Percentiles rank a stretch among this genome's conserved stretches.
These are phyloP conservation scores for Pseudogymnoascus sp. DNA, from an alignment of 2,329 filamentous ascomycete species.

Conservation along the genomic window DNA sequence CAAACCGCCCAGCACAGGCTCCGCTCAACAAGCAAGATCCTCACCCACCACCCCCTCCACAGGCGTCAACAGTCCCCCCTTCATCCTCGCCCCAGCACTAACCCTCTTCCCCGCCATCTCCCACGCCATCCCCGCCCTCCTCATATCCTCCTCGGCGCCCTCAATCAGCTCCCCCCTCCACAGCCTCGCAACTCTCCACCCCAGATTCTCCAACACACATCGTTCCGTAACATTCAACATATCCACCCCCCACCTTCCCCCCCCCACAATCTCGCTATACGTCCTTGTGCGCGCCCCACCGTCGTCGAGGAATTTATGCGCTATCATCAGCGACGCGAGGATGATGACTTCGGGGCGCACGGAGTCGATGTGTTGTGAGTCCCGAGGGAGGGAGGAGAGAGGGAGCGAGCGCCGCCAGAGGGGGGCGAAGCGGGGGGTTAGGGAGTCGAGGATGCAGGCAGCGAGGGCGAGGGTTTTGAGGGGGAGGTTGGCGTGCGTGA, in stretches of 20 bases:
- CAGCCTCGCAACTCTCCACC: slow-evolving; percentile 56
- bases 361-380: slow-evolving; percentile 49
- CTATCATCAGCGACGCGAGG: slow-evolving; percentile 55
- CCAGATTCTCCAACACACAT: slow-evolving; percentile 56
- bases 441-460: slow-evolving; percentile 59
- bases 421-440: slow-evolving; percentile 55
- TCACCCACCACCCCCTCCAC: background rate
- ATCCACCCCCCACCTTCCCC: slow-evolving; percentile 48
- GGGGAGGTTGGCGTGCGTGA: slow-evolving; percentile 50
- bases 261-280: slow-evolving; percentile 49
- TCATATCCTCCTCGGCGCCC: slow-evolving; percentile 57
- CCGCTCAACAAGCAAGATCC: background rate
- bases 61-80: background rate
- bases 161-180: slow-evolving; percentile 49
- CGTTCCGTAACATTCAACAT: slow-evolving; percentile 60
- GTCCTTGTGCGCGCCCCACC: slow-evolving; percentile 45
- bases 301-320: slow-evolving; percentile 61
- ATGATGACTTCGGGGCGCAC: slow-evolving; percentile 57
- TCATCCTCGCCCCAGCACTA: background rate
- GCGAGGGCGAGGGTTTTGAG: slow-evolving; percentile 57
- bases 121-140: slow-evolving; percentile 41
- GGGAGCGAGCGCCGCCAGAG: slow-evolving; percentile 56
- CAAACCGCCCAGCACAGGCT: no score
- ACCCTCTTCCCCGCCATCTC: slow-evolving; percentile 20
- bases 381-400: slow-evolving; percentile 26